Percentiles rank a stretch among this genome's conserved stretches.
Evolutionary conservation across 768 basidiomycete species (phyloP).

Genomic region (Boletus speciosus): DNA sequence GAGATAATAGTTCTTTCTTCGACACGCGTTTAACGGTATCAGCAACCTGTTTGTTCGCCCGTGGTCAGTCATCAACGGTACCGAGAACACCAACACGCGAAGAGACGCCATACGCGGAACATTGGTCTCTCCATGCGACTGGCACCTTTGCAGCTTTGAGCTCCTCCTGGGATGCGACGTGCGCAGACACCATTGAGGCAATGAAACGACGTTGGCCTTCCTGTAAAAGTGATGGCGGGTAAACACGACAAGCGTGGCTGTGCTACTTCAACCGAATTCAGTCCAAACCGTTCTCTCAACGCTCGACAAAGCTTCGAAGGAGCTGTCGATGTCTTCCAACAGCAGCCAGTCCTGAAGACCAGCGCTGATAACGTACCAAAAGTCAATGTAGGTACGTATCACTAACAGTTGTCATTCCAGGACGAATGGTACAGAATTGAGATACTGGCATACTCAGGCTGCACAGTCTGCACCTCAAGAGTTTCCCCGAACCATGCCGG

Average conservation of each 20-base stretch:
- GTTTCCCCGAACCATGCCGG: too few species aligned
- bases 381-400: too few species aligned
- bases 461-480: too few species aligned
- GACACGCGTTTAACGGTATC: conserved; percentile 84
- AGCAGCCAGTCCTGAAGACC: too few species aligned
- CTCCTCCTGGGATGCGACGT: conserved; percentile 79
- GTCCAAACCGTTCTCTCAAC: too few species aligned
- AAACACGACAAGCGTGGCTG: conserved; percentile 15
- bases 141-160: conserved; percentile 75
- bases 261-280: conserved; percentile 1
- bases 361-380: too few species aligned
- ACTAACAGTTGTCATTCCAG: too few species aligned
- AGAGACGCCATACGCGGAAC: conserved; percentile 69
- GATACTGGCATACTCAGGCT: too few species aligned
- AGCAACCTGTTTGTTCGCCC: conserved; percentile 52
- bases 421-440: too few species aligned
- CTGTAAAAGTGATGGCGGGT: background rate
- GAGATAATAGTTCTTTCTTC: conserved; percentile 70
- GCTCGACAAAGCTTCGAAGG: too few species aligned
- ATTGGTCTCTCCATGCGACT: conserved; percentile 82
- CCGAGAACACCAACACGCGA: too few species aligned
- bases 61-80: background rate
- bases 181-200: conserved; percentile 59
- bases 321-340: too few species aligned
- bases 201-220: background rate